Conservation (phyloP, 2,329 filamentous ascomycete genomes). For the Colletotrichum tabaci region DNA sequence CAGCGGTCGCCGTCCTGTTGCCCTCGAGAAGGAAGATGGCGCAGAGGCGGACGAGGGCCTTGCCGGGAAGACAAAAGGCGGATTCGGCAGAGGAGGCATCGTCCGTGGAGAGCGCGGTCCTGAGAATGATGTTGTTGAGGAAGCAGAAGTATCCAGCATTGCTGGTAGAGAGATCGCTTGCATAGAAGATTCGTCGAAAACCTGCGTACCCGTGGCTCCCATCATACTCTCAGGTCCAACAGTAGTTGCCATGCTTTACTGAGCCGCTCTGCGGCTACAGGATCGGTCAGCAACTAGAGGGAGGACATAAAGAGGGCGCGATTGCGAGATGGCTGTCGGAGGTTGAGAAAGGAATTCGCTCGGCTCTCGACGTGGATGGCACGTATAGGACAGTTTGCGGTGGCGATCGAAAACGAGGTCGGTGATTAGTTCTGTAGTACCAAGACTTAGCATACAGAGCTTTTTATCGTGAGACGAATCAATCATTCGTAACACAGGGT, state of each 20-base stretch:
- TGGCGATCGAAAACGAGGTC: constrained; percentile 27
- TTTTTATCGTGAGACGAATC: neutral
- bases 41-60: constrained; percentile 63
- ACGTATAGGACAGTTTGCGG: constrained; percentile 15
- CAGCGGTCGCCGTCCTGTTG: constrained; percentile 65
- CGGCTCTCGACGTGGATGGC: constrained; percentile 30
- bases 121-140: constrained; percentile 45
- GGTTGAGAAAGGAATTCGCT: constrained; percentile 27
- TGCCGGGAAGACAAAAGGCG: constrained; percentile 75
- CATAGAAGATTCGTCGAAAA: constrained; percentile 43
- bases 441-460: constrained; percentile 22
- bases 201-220: constrained; percentile 44
- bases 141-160: constrained; percentile 48
- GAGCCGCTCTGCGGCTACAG: constrained; percentile 66
- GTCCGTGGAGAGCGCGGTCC: constrained; percentile 53
- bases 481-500: neutral
- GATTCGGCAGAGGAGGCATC: constrained; percentile 69
- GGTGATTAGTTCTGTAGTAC: constrained; percentile 35
- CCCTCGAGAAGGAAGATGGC: constrained; percentile 63
- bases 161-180: constrained; percentile 48
- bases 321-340: constrained; percentile 40
- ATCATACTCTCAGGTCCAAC: constrained; percentile 55
- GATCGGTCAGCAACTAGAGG: constrained; percentile 58
- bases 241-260: constrained; percentile 59
- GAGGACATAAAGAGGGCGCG: constrained; percentile 57